These are phyloP conservation scores for Barnettozyma botsteinii DNA, from an alignment of 805 yeast species.

Conservation along the genomic window DNA sequence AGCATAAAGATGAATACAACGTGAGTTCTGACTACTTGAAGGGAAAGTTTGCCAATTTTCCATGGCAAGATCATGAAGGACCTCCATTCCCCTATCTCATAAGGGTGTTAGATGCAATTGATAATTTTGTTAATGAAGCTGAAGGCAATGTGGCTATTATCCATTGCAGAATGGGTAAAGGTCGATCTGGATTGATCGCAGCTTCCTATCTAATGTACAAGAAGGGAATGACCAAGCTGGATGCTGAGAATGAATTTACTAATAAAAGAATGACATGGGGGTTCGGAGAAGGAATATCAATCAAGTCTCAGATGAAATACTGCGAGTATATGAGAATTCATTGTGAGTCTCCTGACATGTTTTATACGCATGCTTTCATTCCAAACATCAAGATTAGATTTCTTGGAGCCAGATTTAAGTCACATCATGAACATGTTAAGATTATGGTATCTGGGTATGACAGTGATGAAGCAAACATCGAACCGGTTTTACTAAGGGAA, in stretches of 20 bases:
- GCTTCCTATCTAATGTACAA: conserved; percentile 64
- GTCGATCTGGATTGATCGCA: conserved; percentile 76
- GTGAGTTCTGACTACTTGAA: conserved; percentile 1
- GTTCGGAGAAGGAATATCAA: conserved; percentile 65
- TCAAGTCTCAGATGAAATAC: conserved; percentile 62
- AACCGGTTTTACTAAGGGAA: not conserved
- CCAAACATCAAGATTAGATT: conserved; percentile 4
- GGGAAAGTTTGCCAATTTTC: conserved; percentile 26
- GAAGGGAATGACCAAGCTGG: conserved; percentile 32
- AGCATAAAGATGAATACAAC: conserved; percentile 39
- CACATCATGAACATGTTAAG: not conserved
- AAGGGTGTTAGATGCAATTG: conserved; percentile 39
- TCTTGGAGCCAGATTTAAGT: conserved; percentile 2
- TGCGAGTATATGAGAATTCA: conserved; percentile 41
- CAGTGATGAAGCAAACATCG: conserved; percentile 1
- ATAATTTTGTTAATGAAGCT: conserved; percentile 32
- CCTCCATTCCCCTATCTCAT: conserved; percentile 56
- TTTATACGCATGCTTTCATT: not conserved
- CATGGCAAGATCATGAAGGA: conserved; percentile 75
- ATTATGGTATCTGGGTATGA: conserved; percentile 4
- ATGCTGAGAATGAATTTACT: conserved; percentile 51
- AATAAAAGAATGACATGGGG: conserved; percentile 47
- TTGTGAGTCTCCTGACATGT: conserved; percentile 1
- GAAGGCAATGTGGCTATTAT: conserved; percentile 52
- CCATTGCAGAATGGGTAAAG: conserved; percentile 91